Conservation (phyloP, 1,284 basidiomycete species). For the Abortiporus biennis region DNA sequence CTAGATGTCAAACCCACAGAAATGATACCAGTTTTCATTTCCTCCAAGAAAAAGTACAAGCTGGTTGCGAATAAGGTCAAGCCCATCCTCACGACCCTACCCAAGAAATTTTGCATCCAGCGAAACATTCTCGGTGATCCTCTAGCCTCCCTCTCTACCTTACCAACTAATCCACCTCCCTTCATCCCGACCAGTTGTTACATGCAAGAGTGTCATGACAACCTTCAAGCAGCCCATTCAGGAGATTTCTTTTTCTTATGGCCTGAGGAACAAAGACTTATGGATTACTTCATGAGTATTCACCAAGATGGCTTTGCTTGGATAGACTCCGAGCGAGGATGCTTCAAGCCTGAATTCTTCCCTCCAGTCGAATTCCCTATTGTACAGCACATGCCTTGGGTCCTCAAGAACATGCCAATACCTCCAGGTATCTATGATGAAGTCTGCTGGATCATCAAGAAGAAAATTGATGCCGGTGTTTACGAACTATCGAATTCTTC, state of each 20-base stretch:
- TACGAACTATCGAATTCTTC: slow-evolving; percentile 32
- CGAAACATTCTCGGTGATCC: slow-evolving; percentile 16
- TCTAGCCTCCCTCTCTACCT: slow-evolving; percentile 6
- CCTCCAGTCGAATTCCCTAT: slow-evolving; percentile 24
- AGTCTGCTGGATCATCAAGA: slow-evolving; percentile 24
- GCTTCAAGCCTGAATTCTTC: slow-evolving; percentile 27
- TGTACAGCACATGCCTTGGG: slow-evolving; percentile 29
- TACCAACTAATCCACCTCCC: slow-evolving; percentile 13
- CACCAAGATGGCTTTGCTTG: slow-evolving; percentile 29
- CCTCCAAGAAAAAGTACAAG: slow-evolving; percentile 17
- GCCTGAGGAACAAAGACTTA: slow-evolving; percentile 23
- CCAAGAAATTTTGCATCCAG: slow-evolving; percentile 14
- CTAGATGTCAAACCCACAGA: too few relatives aligned
- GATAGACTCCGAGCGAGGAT: slow-evolving; percentile 26
- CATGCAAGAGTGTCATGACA: slow-evolving; percentile 23
- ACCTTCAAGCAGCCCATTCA: slow-evolving; percentile 18
- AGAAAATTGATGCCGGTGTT: slow-evolving; percentile 26
- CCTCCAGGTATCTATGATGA: slow-evolving; percentile 28
- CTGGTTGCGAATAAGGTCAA: slow-evolving; percentile 18
- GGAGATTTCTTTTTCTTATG: slow-evolving; percentile 29
- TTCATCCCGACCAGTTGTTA: slow-evolving; percentile 21
- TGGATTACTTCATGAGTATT: slow-evolving; percentile 25
- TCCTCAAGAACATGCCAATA: slow-evolving; percentile 31
- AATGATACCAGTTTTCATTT: too few relatives aligned
- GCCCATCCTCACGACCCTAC: slow-evolving; percentile 19